Conservation (phyloP, 345 rosid species). For the Populus ilicifolia region DNA sequence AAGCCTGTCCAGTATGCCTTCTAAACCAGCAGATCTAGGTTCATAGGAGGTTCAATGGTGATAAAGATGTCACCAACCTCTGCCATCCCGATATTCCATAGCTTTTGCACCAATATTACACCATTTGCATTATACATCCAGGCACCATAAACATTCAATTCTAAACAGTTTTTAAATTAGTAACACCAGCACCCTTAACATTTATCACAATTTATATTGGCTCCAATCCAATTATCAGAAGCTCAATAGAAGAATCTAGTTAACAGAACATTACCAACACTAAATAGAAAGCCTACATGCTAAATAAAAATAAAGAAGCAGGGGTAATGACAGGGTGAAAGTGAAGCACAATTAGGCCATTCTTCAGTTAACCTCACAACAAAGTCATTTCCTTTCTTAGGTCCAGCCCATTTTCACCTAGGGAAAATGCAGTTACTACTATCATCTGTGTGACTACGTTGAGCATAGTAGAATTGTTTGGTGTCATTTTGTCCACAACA, state of each 20-base stretch:
- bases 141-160: not conserved
- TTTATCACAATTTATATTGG: not conserved
- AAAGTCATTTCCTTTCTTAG: not conserved
- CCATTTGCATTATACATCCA: not conserved
- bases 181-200: not conserved
- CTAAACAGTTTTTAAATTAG: not conserved
- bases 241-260: not conserved
- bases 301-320: not conserved
- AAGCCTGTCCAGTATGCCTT: not conserved
- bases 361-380: not conserved
- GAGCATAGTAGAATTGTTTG: not conserved
- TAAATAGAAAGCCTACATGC: not conserved
- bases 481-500: not conserved
- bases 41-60: not conserved
- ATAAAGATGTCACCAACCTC: not conserved
- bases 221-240: not conserved
- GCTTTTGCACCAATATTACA: not conserved
- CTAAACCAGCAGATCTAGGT: not conserved
- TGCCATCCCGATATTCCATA: not conserved
- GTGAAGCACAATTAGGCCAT: not conserved
- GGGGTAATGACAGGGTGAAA: not conserved
- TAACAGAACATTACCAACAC: not conserved
- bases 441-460: not conserved
- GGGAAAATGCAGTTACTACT: not conserved
- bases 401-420: constrained; percentile 1